These are phyloP conservation scores for Penicillium brevicompactum DNA, from an alignment of 2,329 filamentous ascomycete species.

Conservation along the genomic window DNA sequence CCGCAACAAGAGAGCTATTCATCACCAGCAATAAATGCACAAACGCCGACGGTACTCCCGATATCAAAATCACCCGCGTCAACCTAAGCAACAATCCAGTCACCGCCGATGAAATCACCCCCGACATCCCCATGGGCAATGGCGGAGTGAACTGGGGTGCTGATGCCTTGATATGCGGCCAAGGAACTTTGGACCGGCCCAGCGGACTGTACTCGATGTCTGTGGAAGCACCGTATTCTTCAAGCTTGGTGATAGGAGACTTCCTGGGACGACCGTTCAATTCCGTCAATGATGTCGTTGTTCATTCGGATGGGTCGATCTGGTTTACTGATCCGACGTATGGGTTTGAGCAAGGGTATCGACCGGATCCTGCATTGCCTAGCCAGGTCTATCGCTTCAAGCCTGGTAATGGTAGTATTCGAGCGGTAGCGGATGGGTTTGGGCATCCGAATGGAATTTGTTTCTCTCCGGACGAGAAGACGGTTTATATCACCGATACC, in stretches of 20 bases:
- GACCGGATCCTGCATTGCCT: constrained; percentile 37
- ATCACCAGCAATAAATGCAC: constrained; percentile 40
- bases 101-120: constrained; percentile 27
- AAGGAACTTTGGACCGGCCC: constrained; percentile 31
- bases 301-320: constrained; percentile 36
- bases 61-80: constrained; percentile 27
- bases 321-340: constrained; percentile 46
- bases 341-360: constrained; percentile 37
- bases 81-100: background rate
- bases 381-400: constrained; percentile 44
- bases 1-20: constrained; percentile 34
- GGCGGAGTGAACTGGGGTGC: constrained; percentile 51
- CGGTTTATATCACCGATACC: constrained; percentile 46
- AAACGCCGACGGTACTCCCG: constrained; percentile 17
- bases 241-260: constrained; percentile 30
- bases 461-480: constrained; percentile 43
- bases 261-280: constrained; percentile 43
- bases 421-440: constrained; percentile 43
- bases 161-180: constrained; percentile 46
- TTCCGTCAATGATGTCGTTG: constrained; percentile 43
- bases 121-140: constrained; percentile 49
- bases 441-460: constrained; percentile 47
- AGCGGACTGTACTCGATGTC: constrained; percentile 22
- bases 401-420: constrained; percentile 35
- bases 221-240: constrained; percentile 19